Conservation (phyloP, 2,329 filamentous ascomycete genomes). For the Fusarium sacchari region DNA sequence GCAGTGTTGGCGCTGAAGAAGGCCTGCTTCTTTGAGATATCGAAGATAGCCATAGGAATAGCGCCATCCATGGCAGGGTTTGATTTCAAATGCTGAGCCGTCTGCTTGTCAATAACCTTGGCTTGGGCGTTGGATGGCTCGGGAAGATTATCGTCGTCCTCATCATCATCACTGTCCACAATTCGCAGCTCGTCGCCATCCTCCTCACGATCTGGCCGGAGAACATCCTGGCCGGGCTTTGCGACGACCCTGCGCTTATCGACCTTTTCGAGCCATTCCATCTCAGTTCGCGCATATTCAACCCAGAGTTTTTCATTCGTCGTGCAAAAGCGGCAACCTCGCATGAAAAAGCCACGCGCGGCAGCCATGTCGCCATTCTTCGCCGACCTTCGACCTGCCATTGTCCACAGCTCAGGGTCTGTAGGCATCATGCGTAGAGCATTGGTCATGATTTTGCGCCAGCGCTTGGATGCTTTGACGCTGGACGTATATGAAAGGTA, state of each 20-base stretch:
- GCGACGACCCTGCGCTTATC: conserved; percentile 74
- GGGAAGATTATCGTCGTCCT: conserved; percentile 54
- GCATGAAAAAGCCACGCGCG: conserved; percentile 85
- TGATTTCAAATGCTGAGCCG: conserved; percentile 66
- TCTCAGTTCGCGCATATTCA: conserved; percentile 90
- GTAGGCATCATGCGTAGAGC: conserved; percentile 87
- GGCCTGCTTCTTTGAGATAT: conserved; percentile 82
- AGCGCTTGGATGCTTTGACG: conserved; percentile 72
- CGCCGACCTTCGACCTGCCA: conserved; percentile 82
- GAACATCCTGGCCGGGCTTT: conserved; percentile 55
- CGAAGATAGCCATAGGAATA: conserved; percentile 92
- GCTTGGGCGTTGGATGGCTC: conserved; percentile 54
- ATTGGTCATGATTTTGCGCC: conserved; percentile 70
- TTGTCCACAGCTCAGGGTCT: conserved; percentile 85
- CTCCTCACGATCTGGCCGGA: conserved; percentile 60
- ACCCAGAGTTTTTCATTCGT: conserved; percentile 80
- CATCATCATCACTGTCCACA: conserved; percentile 57
- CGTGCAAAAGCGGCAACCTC: conserved; percentile 90
- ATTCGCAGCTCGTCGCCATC: conserved; percentile 60
- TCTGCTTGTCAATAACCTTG: conserved; percentile 59
- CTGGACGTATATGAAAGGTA: conserved; percentile 85
- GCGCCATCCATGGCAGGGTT: conserved; percentile 92
- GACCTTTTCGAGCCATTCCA: conserved; percentile 89
- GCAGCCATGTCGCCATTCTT: conserved; percentile 86
- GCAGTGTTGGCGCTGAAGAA: conserved; percentile 73